phyloP scores from a whole-genome alignment of 2,329 filamentous ascomycete genomes.

The Aspergillus thermomutatus region DNA sequence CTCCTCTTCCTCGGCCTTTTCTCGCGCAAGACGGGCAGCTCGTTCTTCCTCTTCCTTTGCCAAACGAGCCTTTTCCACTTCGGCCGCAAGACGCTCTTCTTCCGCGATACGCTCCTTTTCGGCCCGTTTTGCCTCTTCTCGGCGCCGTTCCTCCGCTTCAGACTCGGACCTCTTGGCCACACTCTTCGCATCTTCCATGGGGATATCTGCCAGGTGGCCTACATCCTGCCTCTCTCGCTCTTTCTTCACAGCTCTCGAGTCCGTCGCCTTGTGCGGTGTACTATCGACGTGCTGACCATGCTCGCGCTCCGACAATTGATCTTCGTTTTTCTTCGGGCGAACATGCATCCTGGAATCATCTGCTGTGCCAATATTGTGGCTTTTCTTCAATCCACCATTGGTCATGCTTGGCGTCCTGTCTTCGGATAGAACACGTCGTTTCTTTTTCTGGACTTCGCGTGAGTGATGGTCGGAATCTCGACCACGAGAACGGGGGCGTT shows the following conservation, averaged over 20 bases:
- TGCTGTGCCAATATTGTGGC: constrained; percentile 14
- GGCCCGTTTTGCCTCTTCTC: constrained; percentile 24
- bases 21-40: constrained; percentile 33
- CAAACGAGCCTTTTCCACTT: constrained; percentile 29
- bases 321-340: constrained; percentile 15
- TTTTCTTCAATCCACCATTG: constrained; percentile 31
- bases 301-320: constrained; percentile 16
- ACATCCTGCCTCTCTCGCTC: constrained; percentile 29
- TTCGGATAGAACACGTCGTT: constrained; percentile 40
- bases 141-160: constrained; percentile 24
- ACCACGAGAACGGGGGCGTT: constrained; percentile 34
- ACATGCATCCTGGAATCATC: constrained; percentile 14
- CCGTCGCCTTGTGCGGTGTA: constrained; percentile 12
- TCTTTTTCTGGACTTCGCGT: constrained; percentile 40
- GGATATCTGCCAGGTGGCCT: constrained; percentile 26
- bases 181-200: constrained; percentile 26
- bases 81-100: constrained; percentile 27
- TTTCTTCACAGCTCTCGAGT: constrained; percentile 27
- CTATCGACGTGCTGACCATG: constrained; percentile 14
- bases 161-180: constrained; percentile 21
- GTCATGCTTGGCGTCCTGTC: constrained; percentile 30
- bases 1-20: constrained; percentile 43
- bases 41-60: constrained; percentile 36
- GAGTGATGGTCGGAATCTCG: constrained; percentile 30
- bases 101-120: constrained; percentile 31